phyloP scores from a whole-genome alignment of 2,329 filamentous ascomycete species.

The Leptographium procerum region DNA sequence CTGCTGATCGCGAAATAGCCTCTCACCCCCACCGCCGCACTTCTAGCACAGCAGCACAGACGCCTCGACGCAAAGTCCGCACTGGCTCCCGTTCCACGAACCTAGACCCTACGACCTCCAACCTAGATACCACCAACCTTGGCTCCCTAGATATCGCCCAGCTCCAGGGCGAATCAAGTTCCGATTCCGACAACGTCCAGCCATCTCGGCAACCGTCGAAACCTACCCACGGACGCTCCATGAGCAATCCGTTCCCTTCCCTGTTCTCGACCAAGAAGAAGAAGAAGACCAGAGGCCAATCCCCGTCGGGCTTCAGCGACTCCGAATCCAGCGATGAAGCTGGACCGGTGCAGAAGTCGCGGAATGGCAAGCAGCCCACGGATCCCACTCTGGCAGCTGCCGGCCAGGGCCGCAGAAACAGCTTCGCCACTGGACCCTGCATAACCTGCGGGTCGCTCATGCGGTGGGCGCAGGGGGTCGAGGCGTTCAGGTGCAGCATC shows the following conservation, averaged over 20 bases:
- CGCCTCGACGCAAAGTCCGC: neutral
- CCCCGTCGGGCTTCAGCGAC: conserved; percentile 20
- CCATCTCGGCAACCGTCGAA: conserved; percentile 17
- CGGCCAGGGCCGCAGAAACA: conserved; percentile 33
- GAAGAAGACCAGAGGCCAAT: conserved; percentile 28
- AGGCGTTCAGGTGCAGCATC: conserved; percentile 69
- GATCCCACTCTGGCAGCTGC: conserved; percentile 20
- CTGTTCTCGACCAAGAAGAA: conserved; percentile 53
- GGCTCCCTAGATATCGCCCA: conserved; percentile 13
- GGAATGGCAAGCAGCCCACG: neutral
- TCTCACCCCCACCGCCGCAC: neutral
- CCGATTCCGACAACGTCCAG: conserved; percentile 27
- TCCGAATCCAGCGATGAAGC: conserved; percentile 30
- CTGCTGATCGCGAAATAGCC: neutral
- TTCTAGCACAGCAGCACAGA: neutral
- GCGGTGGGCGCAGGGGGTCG: conserved; percentile 63
- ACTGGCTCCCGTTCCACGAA: neutral
- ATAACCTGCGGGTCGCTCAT: conserved; percentile 78
- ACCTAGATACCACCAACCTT: conserved; percentile 1
- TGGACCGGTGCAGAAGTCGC: conserved; percentile 13
- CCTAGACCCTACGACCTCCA: conserved; percentile 1
- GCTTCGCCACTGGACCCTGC: conserved; percentile 58
- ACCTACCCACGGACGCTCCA: conserved; percentile 48
- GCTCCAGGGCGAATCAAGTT: conserved; percentile 20
- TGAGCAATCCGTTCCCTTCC: conserved; percentile 70